Evolutionary conservation across 2,329 filamentous ascomycete species (phyloP), one percentile per base, ranked within the genome.

Genomic region (Aspergillus sergii): DNA sequence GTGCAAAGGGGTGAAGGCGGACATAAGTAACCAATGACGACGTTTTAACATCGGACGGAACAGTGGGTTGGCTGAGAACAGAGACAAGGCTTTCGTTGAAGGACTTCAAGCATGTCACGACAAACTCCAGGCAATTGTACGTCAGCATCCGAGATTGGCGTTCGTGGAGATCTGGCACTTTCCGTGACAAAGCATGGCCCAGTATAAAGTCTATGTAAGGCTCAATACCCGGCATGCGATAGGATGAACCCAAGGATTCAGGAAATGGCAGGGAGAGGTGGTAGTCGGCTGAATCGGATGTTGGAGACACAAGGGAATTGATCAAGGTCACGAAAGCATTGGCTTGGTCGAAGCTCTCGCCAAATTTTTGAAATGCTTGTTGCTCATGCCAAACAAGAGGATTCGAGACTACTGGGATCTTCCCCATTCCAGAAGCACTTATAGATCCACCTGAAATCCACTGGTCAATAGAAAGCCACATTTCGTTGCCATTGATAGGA

Each of bases 31-130:
- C 87, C 5, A 98, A 82, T 61, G 91, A 91, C 3, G 89, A 90
- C 4, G 92, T 85, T 85, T 76, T 85, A 67, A 85, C 80, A 74
- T 97, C 93, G 19, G 96, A 88, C 30, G 87, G 82, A 34, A 96
- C 83, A 64, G 86, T 90, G 2, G 92, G 91, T 72, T 91, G 87
- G 75, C 93, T 96, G 45, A 91, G 91, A 70, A 97, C 88, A 34
- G 94, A 84, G 46, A 98, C 91, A 12, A 98, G 85, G 70, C 97
- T 90, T 75, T 99, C 95, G 76, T 99, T 98, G 82, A 99, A 99
- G 0, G 89, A 94, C 10, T 85, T 85, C 26, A 99, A 81, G 72
- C 93, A 95, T 3, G 88, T 87, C 23, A 89, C 81, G 53, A 94
- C 90, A 74, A 99, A 96, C 43, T 93, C 88, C 28, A 99, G 84